These are phyloP conservation scores for Russula emetica DNA, from an alignment of 768 basidiomycete genomes.

Conservation along the genomic window DNA sequence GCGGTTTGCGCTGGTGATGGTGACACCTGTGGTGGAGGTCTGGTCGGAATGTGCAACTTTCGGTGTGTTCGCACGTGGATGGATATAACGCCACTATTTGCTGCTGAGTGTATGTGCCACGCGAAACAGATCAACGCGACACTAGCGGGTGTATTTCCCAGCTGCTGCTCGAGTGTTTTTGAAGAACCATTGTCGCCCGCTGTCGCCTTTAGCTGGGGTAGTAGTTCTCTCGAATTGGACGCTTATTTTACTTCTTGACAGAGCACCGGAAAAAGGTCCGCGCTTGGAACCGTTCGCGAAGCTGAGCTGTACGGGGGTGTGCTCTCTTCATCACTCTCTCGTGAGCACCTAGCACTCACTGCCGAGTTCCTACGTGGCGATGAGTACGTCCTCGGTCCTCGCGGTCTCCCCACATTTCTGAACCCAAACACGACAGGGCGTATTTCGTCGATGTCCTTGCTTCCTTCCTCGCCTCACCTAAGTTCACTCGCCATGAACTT, in stretches of 20 bases:
- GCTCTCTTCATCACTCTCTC: slow-evolving; percentile 73
- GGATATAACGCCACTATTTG: neutral
- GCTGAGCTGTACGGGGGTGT: slow-evolving; percentile 92
- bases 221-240: neutral
- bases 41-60: neutral
- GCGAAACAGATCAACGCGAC: neutral
- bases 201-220: neutral
- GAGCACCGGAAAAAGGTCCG: slow-evolving; percentile 84
- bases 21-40: neutral
- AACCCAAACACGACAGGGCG: slow-evolving; percentile 43
- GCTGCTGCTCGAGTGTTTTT: neutral
- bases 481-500: slow-evolving; percentile 75
- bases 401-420: neutral
- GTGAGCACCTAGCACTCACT: slow-evolving; percentile 90
- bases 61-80: neutral
- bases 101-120: neutral
- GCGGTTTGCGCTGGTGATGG: neutral
- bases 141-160: neutral
- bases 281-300: slow-evolving; percentile 86
- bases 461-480: slow-evolving; percentile 76
- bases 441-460: slow-evolving; percentile 90
- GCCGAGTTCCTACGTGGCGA: slow-evolving; percentile 95
- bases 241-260: slow-evolving; percentile 35
- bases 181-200: neutral
- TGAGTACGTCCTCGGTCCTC: slow-evolving; percentile 64